Percentiles rank a stretch among this genome's conserved stretches.
Evolutionary conservation across 179 eudicot genomes (phyloP).

Genomic region (Silene coronaria): DNA sequence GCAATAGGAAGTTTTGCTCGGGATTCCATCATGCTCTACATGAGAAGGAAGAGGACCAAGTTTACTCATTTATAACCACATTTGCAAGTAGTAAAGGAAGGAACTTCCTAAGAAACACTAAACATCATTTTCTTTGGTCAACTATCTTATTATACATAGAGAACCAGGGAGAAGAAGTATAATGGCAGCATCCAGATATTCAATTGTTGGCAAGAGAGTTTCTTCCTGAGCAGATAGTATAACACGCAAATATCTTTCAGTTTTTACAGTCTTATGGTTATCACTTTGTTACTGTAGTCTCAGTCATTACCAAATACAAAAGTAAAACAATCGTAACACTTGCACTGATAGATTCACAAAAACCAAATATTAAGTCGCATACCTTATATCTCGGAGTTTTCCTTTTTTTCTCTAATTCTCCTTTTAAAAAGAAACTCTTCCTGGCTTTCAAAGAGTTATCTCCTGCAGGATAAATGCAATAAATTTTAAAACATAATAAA

Average conservation of each 20-base stretch:
- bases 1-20: slow-evolving; percentile 86
- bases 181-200: neutral
- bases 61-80: neutral
- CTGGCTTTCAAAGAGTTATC: slow-evolving; percentile 38
- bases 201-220: neutral
- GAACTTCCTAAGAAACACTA: neutral
- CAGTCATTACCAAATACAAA: neutral
- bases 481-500: slow-evolving; percentile 3
- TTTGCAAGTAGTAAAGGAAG: neutral
- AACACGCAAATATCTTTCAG: neutral
- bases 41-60: slow-evolving; percentile 10
- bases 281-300: slow-evolving; percentile 1
- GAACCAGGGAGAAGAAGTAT: neutral
- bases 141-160: neutral
- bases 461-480: slow-evolving; percentile 38
- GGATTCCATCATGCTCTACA: slow-evolving; percentile 66
- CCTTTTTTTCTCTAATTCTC: slow-evolving; percentile 54
- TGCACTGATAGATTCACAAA: neutral
- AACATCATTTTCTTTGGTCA: neutral
- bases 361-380: slow-evolving; percentile 16
- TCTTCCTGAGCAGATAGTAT: neutral
- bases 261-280: neutral
- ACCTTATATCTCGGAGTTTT: slow-evolving; percentile 59
- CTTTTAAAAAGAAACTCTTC: slow-evolving; percentile 50
- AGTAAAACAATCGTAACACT: neutral